phyloP scores from a whole-genome alignment of 192 early-diverging fungal genomes.

The Coemansia sp. region DNA sequence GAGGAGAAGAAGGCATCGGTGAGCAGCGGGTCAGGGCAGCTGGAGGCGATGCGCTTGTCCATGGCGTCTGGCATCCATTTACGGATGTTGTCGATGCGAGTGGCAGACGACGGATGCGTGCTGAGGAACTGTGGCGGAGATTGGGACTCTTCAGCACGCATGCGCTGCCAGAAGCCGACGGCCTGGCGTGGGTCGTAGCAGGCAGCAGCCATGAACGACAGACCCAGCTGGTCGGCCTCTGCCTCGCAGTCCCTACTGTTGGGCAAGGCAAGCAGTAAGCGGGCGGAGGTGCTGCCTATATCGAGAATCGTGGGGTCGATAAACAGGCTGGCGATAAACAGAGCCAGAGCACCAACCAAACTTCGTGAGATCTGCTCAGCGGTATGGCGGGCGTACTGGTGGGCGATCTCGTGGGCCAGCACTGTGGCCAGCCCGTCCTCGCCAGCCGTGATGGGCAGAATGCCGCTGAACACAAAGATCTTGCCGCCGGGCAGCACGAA shows the following conservation, averaged over 20 bases:
- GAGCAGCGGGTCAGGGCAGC: conserved; percentile 27
- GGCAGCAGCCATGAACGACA: conserved; percentile 86
- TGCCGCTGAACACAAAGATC: conserved; percentile 96
- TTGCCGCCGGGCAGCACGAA: conserved; percentile 95
- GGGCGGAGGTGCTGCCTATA: conserved; percentile 62
- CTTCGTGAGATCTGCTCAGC: conserved; percentile 84
- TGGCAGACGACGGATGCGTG: conserved; percentile 82
- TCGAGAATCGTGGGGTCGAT: conserved; percentile 64
- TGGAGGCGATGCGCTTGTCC: conserved; percentile 40
- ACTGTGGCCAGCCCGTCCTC: conserved; percentile 92
- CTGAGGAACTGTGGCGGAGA: conserved; percentile 66
- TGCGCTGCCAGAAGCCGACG: conserved; percentile 80
- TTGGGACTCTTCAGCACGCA: conserved; percentile 57
- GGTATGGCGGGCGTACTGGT: conserved; percentile 87
- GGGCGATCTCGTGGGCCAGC: conserved; percentile 92
- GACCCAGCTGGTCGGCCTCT: conserved; percentile 91
- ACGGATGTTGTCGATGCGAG: conserved; percentile 62
- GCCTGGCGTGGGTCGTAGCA: conserved; percentile 89
- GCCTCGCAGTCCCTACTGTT: conserved; percentile 86
- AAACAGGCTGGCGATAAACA: conserved; percentile 62
- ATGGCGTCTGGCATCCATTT: conserved; percentile 47
- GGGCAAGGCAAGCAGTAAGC: conserved; percentile 78
- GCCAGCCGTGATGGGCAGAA: conserved; percentile 75
- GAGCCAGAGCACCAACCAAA: conserved; percentile 62
- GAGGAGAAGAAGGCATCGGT: conserved; percentile 21